Conservation (phyloP, 306 rosid genomes). For the Datisca glomerata region DNA sequence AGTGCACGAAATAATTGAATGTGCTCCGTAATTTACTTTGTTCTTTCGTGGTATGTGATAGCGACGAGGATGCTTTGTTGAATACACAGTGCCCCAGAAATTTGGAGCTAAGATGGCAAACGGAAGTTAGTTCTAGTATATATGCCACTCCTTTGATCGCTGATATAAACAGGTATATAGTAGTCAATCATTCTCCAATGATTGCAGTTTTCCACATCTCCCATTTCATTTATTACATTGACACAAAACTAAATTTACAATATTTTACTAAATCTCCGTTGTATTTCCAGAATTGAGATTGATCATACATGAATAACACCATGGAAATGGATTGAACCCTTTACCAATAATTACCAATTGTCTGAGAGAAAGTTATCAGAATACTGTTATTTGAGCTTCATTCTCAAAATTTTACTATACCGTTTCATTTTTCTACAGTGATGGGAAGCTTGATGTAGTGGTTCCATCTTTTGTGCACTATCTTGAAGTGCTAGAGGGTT, state of each 20-base stretch:
- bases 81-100: slow-evolving; percentile 80
- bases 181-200: no score
- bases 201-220: no score
- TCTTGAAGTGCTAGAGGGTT: slow-evolving; percentile 91
- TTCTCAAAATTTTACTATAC: no score
- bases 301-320: no score
- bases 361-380: no score
- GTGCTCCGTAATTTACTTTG: neutral
- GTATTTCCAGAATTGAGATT: no score
- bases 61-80: slow-evolving; percentile 86
- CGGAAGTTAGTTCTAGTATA: slow-evolving; percentile 95
- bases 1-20: neutral
- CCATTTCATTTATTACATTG: no score
- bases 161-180: slow-evolving; percentile 72
- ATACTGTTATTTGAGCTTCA: slow-evolving; percentile 7
- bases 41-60: slow-evolving; percentile 2
- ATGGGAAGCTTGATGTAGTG: slow-evolving; percentile 93
- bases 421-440: no score
- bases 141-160: slow-evolving; percentile 92
- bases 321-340: no score
- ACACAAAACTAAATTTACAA: no score
- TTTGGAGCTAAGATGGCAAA: slow-evolving; percentile 96
- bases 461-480: slow-evolving; percentile 96
- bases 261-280: no score
- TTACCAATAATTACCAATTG: no score